These are phyloP conservation scores for Lodderomyces margitis DNA, from an alignment of 1,139 yeast species.

Conservation along the genomic window DNA sequence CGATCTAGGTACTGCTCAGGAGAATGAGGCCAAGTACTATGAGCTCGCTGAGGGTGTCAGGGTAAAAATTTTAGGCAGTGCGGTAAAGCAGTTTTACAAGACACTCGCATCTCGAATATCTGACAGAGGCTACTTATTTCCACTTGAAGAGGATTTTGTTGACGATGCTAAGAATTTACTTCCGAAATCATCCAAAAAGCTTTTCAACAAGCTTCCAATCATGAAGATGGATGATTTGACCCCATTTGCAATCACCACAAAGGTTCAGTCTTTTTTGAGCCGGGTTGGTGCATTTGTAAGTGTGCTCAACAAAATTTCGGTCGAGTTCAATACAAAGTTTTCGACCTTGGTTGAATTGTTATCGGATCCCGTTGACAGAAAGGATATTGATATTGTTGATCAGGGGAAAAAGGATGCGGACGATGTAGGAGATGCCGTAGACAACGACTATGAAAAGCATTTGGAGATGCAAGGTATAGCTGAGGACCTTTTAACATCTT, in stretches of 20 bases:
- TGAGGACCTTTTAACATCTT: background rate
- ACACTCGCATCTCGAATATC: slow-evolving; percentile 26
- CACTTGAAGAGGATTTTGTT: slow-evolving; percentile 10
- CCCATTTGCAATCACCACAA: slow-evolving; percentile 22
- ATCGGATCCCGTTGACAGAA: background rate
- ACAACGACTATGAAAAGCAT: slow-evolving; percentile 76
- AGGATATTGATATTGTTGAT: background rate
- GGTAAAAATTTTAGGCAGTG: slow-evolving; percentile 46
- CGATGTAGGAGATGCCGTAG: slow-evolving; percentile 46
- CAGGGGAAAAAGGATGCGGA: background rate
- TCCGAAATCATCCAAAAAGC: slow-evolving; percentile 37
- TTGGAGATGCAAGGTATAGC: slow-evolving; percentile 72
- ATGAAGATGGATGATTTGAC: slow-evolving; percentile 21
- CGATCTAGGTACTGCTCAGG: slow-evolving; percentile 14
- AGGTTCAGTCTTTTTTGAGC: slow-evolving; percentile 15
- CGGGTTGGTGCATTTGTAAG: background rate
- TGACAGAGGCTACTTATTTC: slow-evolving; percentile 22
- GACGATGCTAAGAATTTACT: slow-evolving; percentile 34
- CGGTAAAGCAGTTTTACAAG: slow-evolving; percentile 35
- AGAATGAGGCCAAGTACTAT: slow-evolving; percentile 44
- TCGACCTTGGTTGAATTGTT: background rate
- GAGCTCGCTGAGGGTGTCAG: slow-evolving; percentile 64
- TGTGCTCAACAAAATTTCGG: background rate
- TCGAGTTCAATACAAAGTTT: background rate
- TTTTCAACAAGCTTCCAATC: slow-evolving; percentile 31